Base-by-base conservation (phyloP, 306 rosid species). In the Rubus idaeus region DNA sequence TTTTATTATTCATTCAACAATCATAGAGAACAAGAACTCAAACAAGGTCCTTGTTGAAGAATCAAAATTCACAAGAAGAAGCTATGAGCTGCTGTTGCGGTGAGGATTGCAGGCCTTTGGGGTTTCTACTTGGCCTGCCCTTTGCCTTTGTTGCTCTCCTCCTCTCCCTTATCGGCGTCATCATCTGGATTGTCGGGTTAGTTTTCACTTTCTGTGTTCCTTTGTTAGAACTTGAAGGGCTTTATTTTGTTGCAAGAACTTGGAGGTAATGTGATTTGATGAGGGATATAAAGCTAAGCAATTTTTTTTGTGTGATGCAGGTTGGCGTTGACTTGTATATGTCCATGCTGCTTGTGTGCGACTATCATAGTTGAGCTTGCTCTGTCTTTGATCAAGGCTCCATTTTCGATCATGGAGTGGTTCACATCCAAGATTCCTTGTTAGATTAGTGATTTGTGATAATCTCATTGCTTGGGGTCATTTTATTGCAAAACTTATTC, bases 281-380 rank as follows among this genome's bases (percentile, higher is more conserved):
- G 1, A 30, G 35, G 35, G 35, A 9, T 6, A 30, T n/a, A 62
- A 30, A 7, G 47, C 41, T 44, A 11, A 14, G 30, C 37, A 45
- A 18, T 7, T 61, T 56, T 56, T 47, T 20, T 37, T 70, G 47
- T 21, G 6, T 18, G 71, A 41, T 41, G 76, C 89, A 93, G 97
- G 83, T 87, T 90, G 83, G 4, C 23, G 63, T 73, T 94, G 70
- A 88, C 87, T 61, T 91, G 97, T 83, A 73, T 93, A 82, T 94
- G 97, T 30, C 97, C 98, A 5, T 94, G 98, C 78, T 94, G 98
- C 71, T 86, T 94, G 72, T 91, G 97, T 56, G 92, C 83, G 86
- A 94, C 98, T 10, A 50, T 90, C 73, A 75, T 90, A 6, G 89
- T 91, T 55, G 98, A 91, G 88, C 76, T 94, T 66, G 98, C 96